Percentiles rank a stretch among this genome's conserved stretches.
Conservation (phyloP, 1,139 yeast genomes). For the Zygoascus meyerae region DNA sequence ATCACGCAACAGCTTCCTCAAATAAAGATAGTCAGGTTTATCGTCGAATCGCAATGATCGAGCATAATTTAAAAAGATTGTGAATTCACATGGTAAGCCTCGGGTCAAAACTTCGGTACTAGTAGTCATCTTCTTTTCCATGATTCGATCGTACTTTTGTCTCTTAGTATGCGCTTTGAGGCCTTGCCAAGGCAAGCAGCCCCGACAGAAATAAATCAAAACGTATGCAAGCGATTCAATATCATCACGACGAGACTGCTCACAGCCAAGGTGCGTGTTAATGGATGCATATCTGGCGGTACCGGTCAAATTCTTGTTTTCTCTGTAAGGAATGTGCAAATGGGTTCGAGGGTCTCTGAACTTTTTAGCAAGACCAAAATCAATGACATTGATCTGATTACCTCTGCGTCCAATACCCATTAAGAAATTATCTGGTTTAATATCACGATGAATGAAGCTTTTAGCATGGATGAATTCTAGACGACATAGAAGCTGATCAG, state of each 20-base stretch:
- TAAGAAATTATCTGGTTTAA: conserved; percentile 93
- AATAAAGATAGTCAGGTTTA: conserved; percentile 88
- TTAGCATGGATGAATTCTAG: conserved; percentile 94
- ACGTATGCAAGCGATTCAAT: conserved; percentile 94
- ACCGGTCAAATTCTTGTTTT: conserved; percentile 92
- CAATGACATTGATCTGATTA: conserved; percentile 90
- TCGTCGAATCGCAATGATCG: conserved; percentile 91
- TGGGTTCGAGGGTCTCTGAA: conserved; percentile 94
- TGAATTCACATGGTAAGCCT: conserved; percentile 88
- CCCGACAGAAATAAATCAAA: conserved; percentile 88
- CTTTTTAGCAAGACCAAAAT: conserved; percentile 94
- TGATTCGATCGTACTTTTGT: conserved; percentile 92
- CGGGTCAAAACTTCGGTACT: conserved; percentile 84
- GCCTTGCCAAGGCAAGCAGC: conserved; percentile 98
- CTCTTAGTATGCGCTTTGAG: conserved; percentile 94
- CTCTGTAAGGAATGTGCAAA: conserved; percentile 92
- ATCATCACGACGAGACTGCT: conserved; percentile 94
- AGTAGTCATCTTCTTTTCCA: conserved; percentile 94
- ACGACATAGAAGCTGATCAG: conserved; percentile 91
- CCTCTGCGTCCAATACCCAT: conserved; percentile 98
- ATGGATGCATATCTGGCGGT: conserved; percentile 96
- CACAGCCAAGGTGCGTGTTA: conserved; percentile 94
- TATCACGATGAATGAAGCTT: conserved; percentile 80
- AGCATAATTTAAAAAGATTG: conserved; percentile 81
- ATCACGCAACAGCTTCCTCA: conserved; percentile 86